A percentile compares a stretch with the other conserved stretches of the same genome.
Conservation (phyloP, 805 yeast species). For the Yarrowia hollandica region DNA sequence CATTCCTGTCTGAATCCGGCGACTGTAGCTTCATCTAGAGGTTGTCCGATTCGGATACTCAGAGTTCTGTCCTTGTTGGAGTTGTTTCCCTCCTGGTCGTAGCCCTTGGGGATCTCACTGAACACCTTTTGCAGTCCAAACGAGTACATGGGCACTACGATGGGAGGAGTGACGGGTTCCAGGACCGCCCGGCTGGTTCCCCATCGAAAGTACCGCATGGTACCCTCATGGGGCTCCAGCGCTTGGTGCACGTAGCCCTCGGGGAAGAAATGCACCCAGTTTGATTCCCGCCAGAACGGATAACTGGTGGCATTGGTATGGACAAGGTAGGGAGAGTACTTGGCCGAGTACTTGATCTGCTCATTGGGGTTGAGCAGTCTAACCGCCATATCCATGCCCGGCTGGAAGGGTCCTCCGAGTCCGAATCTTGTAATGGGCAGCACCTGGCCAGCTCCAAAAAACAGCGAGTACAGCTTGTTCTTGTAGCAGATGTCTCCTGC, state of each 20-base stretch:
- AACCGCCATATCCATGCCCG: constrained; percentile 82
- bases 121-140: constrained; percentile 84
- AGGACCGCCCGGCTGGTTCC: constrained; percentile 82
- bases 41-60: constrained; percentile 68
- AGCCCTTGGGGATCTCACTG: constrained; percentile 57
- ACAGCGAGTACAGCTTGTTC: constrained; percentile 41
- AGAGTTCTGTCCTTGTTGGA: constrained; percentile 56
- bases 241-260: constrained; percentile 89
- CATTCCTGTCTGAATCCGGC: constrained; percentile 66
- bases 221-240: constrained; percentile 65
- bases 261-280: constrained; percentile 92
- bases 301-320: constrained; percentile 23
- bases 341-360: constrained; percentile 19
- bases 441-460: constrained; percentile 88
- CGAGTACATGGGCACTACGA: constrained; percentile 81
- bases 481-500: constrained; percentile 86
- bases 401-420: constrained; percentile 82
- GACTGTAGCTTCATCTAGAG: constrained; percentile 61
- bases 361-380: constrained; percentile 54
- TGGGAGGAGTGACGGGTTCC: constrained; percentile 81
- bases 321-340: neutral
- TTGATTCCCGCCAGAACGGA: constrained; percentile 22
- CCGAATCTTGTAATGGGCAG: constrained; percentile 86
- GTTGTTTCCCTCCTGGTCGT: constrained; percentile 40
- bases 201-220: constrained; percentile 96